Percentiles rank a stretch among this genome's conserved stretches.
Conservation (phyloP, 306 rosid genomes). For the Carpinus viminea region DNA sequence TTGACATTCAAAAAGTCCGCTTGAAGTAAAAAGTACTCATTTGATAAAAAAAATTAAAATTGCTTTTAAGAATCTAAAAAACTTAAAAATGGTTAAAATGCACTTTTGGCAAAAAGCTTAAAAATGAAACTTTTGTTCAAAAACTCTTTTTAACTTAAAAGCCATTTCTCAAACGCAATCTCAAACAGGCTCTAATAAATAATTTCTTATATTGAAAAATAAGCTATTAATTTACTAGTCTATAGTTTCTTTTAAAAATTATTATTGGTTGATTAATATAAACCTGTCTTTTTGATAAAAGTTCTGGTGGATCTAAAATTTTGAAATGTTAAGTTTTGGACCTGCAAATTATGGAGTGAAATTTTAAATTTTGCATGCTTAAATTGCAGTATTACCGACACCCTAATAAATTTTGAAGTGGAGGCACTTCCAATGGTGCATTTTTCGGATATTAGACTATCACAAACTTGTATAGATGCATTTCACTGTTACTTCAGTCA, state of each 20-base stretch:
- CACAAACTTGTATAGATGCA: not conserved
- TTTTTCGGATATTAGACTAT: not conserved
- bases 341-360: not conserved
- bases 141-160: no score
- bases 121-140: no score
- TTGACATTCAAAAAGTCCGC: no score
- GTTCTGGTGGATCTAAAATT: not conserved
- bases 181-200: not conserved
- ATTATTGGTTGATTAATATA: not conserved
- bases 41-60: no score
- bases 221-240: not conserved
- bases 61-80: no score
- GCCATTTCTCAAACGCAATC: no score
- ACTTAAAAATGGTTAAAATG: no score
- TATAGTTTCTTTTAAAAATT: not conserved
- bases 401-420: not conserved
- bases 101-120: no score
- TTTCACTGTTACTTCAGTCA: not conserved
- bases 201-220: not conserved
- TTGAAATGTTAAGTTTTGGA: slow-evolving; percentile 9
- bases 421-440: not conserved
- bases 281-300: not conserved
- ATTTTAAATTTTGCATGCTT: not conserved
- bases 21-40: no score
- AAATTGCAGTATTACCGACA: not conserved